These are phyloP conservation scores for Oryza australiensis DNA, from an alignment of 176 grass and related monocot genomes.

Conservation along the genomic window DNA sequence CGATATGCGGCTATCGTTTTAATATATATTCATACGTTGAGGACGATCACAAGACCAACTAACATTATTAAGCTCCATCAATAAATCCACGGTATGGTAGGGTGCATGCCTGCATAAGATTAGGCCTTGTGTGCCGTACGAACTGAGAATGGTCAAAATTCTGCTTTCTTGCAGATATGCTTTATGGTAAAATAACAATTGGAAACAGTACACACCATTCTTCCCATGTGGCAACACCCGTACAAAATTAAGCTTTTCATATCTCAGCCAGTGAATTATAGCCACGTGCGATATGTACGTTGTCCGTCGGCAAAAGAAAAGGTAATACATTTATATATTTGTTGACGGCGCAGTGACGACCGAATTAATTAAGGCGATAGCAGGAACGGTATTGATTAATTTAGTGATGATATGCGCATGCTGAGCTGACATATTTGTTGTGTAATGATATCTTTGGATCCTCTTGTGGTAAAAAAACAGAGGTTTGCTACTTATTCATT, in stretches of 20 bases:
- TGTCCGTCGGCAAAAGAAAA: not conserved
- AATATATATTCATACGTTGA: too few species aligned
- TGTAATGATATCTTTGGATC: not conserved
- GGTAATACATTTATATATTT: not conserved
- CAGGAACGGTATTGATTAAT: not conserved
- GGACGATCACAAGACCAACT: not conserved
- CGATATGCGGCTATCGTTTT: too few species aligned
- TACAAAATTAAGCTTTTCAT: not conserved
- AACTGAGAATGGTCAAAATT: not conserved
- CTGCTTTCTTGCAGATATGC: not conserved
- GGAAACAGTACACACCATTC: not conserved
- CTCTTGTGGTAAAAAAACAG: not conserved
- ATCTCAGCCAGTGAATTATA: not conserved
- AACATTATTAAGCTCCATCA: not conserved
- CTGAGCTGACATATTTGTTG: not conserved
- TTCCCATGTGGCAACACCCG: not conserved
- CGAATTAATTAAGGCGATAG: not conserved
- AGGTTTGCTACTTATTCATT: too few species aligned
- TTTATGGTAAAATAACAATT: not conserved
- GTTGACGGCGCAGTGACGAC: not conserved
- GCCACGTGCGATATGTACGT: not conserved
- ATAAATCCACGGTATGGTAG: not conserved
- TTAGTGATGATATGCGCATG: not conserved
- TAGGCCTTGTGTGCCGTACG: not conserved
- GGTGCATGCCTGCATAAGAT: too few species aligned